Percentiles rank a stretch among this genome's conserved stretches.
phyloP scores from a whole-genome alignment of 192 early-diverging fungal genomes.

The Entophlyctis helioformis region DNA sequence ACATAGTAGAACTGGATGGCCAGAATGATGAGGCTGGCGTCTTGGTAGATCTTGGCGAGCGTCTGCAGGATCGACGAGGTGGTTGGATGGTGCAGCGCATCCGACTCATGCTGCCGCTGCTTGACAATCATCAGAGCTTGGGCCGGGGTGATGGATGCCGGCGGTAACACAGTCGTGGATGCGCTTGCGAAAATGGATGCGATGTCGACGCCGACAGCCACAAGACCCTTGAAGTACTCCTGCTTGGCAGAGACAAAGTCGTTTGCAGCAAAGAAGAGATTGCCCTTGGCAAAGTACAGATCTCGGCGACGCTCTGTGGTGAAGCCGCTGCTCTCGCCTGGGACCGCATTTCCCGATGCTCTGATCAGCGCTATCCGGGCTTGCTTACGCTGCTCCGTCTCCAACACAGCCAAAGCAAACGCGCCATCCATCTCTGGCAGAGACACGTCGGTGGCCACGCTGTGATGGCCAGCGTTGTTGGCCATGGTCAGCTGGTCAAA shows the following conservation, averaged over 20 bases:
- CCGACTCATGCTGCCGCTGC: conserved; percentile 21
- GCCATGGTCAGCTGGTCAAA: conserved; percentile 3
- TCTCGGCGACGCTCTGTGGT: conserved; percentile 54
- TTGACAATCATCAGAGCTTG: conserved; percentile 33
- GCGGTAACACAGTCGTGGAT: conserved; percentile 48
- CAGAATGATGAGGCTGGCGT: conserved; percentile 51
- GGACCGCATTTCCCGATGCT: conserved; percentile 1
- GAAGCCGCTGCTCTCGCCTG: conserved; percentile 15
- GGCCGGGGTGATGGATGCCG: conserved; percentile 12
- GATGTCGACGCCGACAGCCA: conserved; percentile 40
- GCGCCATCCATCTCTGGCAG: background rate
- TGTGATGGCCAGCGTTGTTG: background rate
- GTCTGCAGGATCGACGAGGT: conserved; percentile 66
- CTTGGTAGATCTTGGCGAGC: conserved; percentile 82
- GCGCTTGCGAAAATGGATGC: conserved; percentile 28
- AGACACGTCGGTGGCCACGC: background rate
- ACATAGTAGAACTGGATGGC: conserved; percentile 77
- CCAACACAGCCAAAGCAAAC: too few species aligned
- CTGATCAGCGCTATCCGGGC: too few species aligned
- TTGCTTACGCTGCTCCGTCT: conserved; percentile 4
- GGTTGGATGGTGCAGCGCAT: conserved; percentile 23
- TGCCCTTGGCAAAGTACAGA: conserved; percentile 78
- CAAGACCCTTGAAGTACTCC: conserved; percentile 76
- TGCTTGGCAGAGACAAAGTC: conserved; percentile 55
- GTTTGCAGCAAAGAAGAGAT: conserved; percentile 64